Conservation (phyloP, 352 stramenopile species). For the Globisporangium splendens region DNA sequence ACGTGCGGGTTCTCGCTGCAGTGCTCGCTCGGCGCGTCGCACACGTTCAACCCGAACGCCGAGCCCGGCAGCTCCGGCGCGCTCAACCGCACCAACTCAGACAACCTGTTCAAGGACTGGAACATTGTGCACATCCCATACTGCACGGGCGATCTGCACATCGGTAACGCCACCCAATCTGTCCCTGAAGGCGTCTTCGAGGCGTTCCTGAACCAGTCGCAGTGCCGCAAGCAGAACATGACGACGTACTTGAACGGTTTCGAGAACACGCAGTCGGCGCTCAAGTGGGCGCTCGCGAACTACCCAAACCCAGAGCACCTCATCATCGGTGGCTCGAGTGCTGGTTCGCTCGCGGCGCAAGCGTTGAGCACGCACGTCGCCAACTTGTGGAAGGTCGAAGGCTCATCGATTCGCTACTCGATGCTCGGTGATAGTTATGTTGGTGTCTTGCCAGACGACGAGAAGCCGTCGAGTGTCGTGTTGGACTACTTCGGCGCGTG, state of each 20-base stretch:
- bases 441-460: conserved; percentile 26
- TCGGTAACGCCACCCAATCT: conserved; percentile 20
- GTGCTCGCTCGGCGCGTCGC: conserved; percentile 24
- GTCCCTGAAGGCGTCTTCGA: conserved; percentile 4
- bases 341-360: conserved; percentile 30
- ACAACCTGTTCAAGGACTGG: conserved; percentile 42
- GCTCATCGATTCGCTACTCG: conserved; percentile 30
- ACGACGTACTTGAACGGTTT: conserved; percentile 25
- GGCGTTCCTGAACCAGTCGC: conserved; percentile 12
- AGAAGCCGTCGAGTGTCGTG: conserved; percentile 16
- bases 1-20: conserved; percentile 34
- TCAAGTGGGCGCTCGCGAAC: conserved; percentile 38
- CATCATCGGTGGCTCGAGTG: conserved; percentile 30
- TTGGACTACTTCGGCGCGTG: conserved; percentile 37
- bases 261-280: conserved; percentile 26
- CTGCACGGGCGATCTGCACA: conserved; percentile 40
- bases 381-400: conserved; percentile 38
- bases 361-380: conserved; percentile 24
- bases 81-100: conserved; percentile 25
- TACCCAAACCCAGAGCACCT: conserved; percentile 32
- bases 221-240: conserved; percentile 20
- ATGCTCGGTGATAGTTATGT: conserved; percentile 46
- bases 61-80: conserved; percentile 21
- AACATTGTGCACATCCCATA: conserved; percentile 41
- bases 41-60: conserved; percentile 25